Percentiles rank a stretch among this genome's conserved stretches.
phyloP scores from a whole-genome alignment of 2,329 filamentous ascomycete species.

The Cordyceps cicadae region DNA sequence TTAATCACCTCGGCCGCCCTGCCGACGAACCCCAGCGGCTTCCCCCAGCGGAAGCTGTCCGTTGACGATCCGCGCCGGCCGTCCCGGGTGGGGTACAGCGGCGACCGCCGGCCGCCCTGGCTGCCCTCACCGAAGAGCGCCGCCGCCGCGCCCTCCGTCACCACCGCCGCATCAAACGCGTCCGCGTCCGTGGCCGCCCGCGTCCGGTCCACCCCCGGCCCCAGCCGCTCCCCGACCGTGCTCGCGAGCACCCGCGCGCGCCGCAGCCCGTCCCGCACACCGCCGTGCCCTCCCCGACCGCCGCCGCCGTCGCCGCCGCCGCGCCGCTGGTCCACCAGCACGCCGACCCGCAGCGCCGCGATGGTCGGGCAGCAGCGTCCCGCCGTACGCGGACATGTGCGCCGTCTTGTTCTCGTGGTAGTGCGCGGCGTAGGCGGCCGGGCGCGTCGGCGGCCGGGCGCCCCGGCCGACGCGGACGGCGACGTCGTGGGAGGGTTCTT shows the following conservation, averaged over 20 bases:
- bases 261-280: conserved; percentile 46
- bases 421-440: conserved; percentile 51
- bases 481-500: conserved; percentile 57
- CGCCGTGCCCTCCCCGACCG: conserved; percentile 38
- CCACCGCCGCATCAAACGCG: conserved; percentile 54
- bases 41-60: conserved; percentile 60
- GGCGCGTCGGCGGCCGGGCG: conserved; percentile 53
- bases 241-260: conserved; percentile 45
- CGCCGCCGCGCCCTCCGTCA: conserved; percentile 46
- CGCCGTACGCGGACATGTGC: conserved; percentile 51
- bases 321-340: conserved; percentile 42
- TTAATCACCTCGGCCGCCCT: conserved; percentile 28
- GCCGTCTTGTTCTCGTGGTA: conserved; percentile 62
- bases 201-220: conserved; percentile 48
- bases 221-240: conserved; percentile 53
- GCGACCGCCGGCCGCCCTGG: conserved; percentile 25
- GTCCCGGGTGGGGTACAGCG: conserved; percentile 55
- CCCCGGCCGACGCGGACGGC: conserved; percentile 56
- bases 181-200: conserved; percentile 58
- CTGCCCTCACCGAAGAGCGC: conserved; percentile 38
- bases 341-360: conserved; percentile 54
- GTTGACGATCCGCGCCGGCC: conserved; percentile 54
- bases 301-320: conserved; percentile 20
- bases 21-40: conserved; percentile 57
- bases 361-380: conserved; percentile 51